Evolutionary conservation across 2,329 filamentous ascomycete genomes (phyloP), one percentile per base, ranked within the genome.

Genomic region (Spiromastix sp.): DNA sequence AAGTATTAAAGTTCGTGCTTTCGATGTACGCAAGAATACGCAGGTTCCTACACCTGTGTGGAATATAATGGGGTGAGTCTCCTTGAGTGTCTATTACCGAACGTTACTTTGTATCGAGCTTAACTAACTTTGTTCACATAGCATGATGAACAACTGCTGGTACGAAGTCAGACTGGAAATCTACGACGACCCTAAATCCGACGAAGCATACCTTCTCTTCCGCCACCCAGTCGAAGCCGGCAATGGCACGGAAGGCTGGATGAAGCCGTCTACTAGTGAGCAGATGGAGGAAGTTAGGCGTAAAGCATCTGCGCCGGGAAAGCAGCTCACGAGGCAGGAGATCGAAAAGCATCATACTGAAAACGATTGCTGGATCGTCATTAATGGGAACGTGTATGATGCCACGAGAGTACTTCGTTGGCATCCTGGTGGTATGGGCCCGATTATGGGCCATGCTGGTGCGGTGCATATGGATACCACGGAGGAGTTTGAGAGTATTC

Each of bases 141-240:
- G 63, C 8, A 70, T 71, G 66, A 71, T 72, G 68, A 72, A 72
- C 48, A 72, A 71, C 28, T 63, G 61, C 41, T 68, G 63, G 62
- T 71, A 71, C 40, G 40, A 49, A 1, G 61, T 72, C 10, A 60
- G 59, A 30, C 48, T 59, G 0, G 58, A 64, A 22, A 56, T 64
- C 3, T 36, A 50, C 0, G 48, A 57, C 11, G 48, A 52, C 9
- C 42, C 51, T 11, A 44, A 60, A 2, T 49, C 53, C 7, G 49
- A 55, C 1, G 45, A 48, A 4, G 42, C 57, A 2, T 48, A 44
- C 2, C 53, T 68, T 3, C 37, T 57, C 12, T 71, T 70, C 45
- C 55, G 55, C 10, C 68, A 71, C 44, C 68, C 68, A 0, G 49
- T 50, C 4, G 64, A 70, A 39, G 58, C 66, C 4, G 64, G 55